Base-by-base conservation (phyloP, 2,329 filamentous ascomycete genomes). In the Cercospora sojina region DNA sequence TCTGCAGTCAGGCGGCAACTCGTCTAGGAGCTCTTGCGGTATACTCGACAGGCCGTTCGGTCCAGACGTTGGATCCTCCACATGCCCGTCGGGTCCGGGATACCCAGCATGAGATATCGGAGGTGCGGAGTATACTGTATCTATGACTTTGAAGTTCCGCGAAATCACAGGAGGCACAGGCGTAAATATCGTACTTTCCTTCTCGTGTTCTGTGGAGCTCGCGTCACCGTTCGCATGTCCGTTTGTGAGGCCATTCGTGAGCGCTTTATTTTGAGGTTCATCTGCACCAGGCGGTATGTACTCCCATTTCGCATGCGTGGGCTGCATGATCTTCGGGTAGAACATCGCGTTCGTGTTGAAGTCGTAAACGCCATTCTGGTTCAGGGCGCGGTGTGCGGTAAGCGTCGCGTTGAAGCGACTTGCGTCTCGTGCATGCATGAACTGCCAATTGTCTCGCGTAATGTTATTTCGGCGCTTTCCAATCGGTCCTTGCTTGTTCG, bases 391-490 rank as follows among this genome's bases (percentile, higher is more conserved):
- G 62, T 88, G 83, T 16, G 86, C 84, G 35, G 88, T 85, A 66
- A 98, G 86, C 18, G 84, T 82, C 20, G 90, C 85, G 79, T 98
- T 99, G 83, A 95, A 98, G 57, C 88, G 88, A 77, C 94, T 94
- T 64, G 94, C 92, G 77, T 94, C 92, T 59, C 91, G 88, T 29
- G 93, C 93, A 80, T 99, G 95, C 80, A 98, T 93, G 65, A 95
- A 84, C 86, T 96, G 95, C 95, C 95, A 99, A 78, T 98, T 99
- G 65, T 90, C 88, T 73, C 96, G 92, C 62, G 93, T 98, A 66
- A 98, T 90, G 67, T 93, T 90, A 43, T 96, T 90, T 73, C 90
- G 91, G 71, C 91, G 87, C 82, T 96, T 97, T 71, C 93, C 91
- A 7, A 88, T 79, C 13, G 66, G 67, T 29, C 71, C 71, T 35